These are phyloP conservation scores for Crucihimalaya himalaica DNA, from an alignment of 345 rosid genomes.

Conservation along the genomic window DNA sequence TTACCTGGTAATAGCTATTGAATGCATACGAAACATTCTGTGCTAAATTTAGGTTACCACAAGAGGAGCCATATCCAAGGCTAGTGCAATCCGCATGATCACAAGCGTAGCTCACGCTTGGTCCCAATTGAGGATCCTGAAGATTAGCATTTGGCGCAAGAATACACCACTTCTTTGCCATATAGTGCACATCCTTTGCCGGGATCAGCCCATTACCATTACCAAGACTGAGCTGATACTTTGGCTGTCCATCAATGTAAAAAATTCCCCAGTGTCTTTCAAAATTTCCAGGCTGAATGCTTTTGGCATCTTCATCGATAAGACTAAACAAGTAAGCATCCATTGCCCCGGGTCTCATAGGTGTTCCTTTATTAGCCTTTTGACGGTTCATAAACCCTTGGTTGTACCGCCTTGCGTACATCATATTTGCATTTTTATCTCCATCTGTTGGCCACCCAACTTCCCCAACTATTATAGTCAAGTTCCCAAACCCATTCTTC, in stretches of 20 bases:
- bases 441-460: conserved; percentile 83
- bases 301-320: conserved; percentile 71
- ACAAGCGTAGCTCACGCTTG: conserved; percentile 71
- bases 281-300: conserved; percentile 62
- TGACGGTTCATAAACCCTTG: conserved; percentile 60
- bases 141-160: conserved; percentile 52
- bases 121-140: conserved; percentile 51
- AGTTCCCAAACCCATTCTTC: conserved; percentile 58
- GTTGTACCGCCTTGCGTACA: conserved; percentile 54
- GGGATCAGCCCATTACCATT: conserved; percentile 43
- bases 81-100: conserved; percentile 65
- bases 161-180: conserved; percentile 60
- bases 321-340: conserved; percentile 64
- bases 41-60: conserved; percentile 47
- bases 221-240: conserved; percentile 50
- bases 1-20: conserved; percentile 62
- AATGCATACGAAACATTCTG: conserved; percentile 69
- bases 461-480: conserved; percentile 63
- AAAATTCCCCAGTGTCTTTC: conserved; percentile 74
- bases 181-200: conserved; percentile 50
- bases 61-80: conserved; percentile 61
- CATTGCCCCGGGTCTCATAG: conserved; percentile 52
- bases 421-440: conserved; percentile 53
- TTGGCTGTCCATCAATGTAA: conserved; percentile 55
- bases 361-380: conserved; percentile 57